Conservation (phyloP, 2,329 filamentous ascomycete species). For the Aspergillus uvarum region DNA sequence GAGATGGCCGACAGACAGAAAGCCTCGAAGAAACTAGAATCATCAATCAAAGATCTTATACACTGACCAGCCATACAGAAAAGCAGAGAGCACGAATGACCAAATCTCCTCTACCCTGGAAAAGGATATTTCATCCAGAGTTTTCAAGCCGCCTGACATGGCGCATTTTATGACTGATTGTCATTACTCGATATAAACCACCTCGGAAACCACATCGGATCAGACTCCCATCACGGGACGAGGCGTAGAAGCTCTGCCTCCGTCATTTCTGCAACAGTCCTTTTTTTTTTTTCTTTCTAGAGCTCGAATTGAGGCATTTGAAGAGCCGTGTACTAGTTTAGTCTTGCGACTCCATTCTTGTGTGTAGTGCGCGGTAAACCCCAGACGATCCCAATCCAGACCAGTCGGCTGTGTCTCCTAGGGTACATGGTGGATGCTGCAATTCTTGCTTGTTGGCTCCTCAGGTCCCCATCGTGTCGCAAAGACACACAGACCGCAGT, state of each 20-base stretch:
- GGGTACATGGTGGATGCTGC: neutral
- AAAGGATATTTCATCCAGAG: neutral
- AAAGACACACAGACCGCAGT: slow-evolving; percentile 9
- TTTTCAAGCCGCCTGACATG: slow-evolving; percentile 6
- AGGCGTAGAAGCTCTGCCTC: neutral
- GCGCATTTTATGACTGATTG: slow-evolving; percentile 18
- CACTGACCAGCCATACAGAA: neutral
- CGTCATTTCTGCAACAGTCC: neutral
- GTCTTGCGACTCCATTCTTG: slow-evolving; percentile 1
- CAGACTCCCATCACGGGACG: neutral
- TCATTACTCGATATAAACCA: slow-evolving; percentile 21
- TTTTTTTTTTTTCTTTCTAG: neutral
- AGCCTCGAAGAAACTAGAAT: neutral
- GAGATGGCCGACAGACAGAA: neutral
- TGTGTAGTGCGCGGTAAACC: slow-evolving; percentile 8
- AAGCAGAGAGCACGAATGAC: neutral
- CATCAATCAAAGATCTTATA: neutral
- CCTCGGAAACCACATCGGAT: slow-evolving; percentile 17
- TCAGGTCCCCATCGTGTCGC: slow-evolving; percentile 6
- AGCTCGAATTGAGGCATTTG: slow-evolving; percentile 3
- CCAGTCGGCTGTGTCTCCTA: slow-evolving; percentile 3
- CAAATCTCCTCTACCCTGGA: neutral
- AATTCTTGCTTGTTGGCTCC: neutral
- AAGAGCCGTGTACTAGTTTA: neutral
- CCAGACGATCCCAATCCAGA: slow-evolving; percentile 22